phyloP scores from a whole-genome alignment of 78 protist species.

The Isochrysis galbana region DNA sequence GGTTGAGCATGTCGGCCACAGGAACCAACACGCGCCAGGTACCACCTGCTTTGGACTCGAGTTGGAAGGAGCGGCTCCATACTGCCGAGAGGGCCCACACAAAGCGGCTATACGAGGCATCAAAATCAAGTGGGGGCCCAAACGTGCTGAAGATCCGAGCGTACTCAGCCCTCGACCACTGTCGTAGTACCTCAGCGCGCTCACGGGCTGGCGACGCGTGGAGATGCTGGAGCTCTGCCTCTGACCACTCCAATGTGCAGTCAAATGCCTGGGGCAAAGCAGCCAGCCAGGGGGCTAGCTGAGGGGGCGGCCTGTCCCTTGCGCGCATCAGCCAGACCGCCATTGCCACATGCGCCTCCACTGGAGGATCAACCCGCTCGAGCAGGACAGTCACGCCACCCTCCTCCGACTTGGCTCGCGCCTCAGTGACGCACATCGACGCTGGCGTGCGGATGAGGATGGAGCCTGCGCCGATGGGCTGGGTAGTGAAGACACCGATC shows the following conservation, averaged over 20 bases:
- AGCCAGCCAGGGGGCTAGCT: not conserved
- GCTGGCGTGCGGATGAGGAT: not conserved
- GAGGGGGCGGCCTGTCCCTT: not conserved
- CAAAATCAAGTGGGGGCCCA: not conserved
- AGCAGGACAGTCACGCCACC: not conserved
- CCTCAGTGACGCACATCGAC: not conserved
- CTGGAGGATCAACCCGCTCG: not conserved
- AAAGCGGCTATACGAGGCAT: not conserved
- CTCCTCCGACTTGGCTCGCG: not conserved
- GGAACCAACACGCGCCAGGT: not conserved
- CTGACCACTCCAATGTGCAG: not conserved
- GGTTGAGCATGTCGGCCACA: not conserved
- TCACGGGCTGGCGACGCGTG: not conserved
- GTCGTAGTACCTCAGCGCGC: not conserved
- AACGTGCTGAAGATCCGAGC: not conserved
- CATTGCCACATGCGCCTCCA: not conserved
- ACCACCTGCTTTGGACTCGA: not conserved
- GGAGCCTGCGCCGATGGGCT: not conserved
- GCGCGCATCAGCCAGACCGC: constrained; percentile 8
- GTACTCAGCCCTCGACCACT: not conserved
- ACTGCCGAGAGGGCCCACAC: not conserved
- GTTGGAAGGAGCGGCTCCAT: constrained; percentile 4
- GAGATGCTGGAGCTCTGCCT: not conserved
- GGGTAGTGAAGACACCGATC: not conserved
- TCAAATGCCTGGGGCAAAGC: not conserved